Percentiles rank a stretch among this genome's conserved stretches.
Conservation (phyloP, 1,284 basidiomycete species). For the Xanthoconium separans region DNA sequence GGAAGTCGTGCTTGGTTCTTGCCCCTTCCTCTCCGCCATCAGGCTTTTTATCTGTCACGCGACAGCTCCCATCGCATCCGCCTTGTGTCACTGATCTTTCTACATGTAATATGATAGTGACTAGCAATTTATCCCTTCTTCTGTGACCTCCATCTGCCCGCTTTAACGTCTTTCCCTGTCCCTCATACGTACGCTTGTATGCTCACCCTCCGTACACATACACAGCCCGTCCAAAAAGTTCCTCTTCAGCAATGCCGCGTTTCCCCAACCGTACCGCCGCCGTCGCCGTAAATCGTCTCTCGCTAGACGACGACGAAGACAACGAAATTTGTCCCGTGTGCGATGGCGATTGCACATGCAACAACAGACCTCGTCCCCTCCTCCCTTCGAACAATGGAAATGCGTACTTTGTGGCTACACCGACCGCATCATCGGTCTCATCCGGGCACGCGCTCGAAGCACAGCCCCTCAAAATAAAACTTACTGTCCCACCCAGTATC, state of each 20-base stretch:
- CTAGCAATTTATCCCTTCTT: constrained; percentile 20
- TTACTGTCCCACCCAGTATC: constrained; percentile 59
- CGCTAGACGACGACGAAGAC: constrained; percentile 61
- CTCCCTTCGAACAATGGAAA: constrained; percentile 28
- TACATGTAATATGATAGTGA: constrained; percentile 38
- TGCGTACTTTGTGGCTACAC: constrained; percentile 31
- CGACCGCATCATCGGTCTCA: constrained; percentile 24
- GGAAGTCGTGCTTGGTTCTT: constrained; percentile 22
- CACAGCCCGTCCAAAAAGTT: constrained; percentile 56
- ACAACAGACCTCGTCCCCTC: constrained; percentile 40
- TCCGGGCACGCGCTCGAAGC: constrained; percentile 25
- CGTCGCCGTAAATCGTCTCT: constrained; percentile 37
- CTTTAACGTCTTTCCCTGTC: constrained; percentile 25
- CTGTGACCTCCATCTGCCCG: constrained; percentile 19
- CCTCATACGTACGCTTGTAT: constrained; percentile 24
- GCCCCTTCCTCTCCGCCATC: constrained; percentile 25
- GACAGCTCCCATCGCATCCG: constrained; percentile 34
- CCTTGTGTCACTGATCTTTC: constrained; percentile 36
- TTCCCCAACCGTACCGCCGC: constrained; percentile 65
- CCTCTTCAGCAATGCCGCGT: constrained; percentile 62
- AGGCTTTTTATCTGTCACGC: constrained; percentile 36
- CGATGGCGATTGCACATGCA: constrained; percentile 82
- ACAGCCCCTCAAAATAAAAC: constrained; percentile 70
- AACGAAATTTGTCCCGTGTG: constrained; percentile 82
- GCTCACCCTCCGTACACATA: constrained; percentile 18